These are phyloP conservation scores for Macadamia integrifolia DNA, from an alignment of 164 flowering plant species.

Conservation along the genomic window DNA sequence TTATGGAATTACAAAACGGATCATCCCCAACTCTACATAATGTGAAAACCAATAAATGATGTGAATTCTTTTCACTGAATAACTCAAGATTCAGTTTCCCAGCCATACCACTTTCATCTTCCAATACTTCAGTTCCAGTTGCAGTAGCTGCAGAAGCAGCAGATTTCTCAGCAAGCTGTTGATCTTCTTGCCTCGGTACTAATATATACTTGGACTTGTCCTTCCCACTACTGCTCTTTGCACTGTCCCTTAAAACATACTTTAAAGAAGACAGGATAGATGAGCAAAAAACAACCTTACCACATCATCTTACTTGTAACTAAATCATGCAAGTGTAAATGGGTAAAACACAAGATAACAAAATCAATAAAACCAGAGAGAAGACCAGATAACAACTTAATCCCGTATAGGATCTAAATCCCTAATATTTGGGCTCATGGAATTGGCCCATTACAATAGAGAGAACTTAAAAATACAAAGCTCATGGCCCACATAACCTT, in stretches of 20 bases:
- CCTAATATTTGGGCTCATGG: too few species aligned
- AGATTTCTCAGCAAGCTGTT: constrained; percentile 40
- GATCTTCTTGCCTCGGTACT: constrained; percentile 54
- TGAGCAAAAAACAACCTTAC: constrained; percentile 1
- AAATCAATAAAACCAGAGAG: too few species aligned
- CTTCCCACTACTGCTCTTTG: constrained; percentile 41
- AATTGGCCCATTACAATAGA: too few species aligned
- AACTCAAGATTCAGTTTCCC: neutral
- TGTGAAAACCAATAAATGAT: too few species aligned
- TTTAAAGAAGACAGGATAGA: constrained; percentile 21
- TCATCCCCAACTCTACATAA: too few species aligned
- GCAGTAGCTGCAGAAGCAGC: constrained; percentile 23
- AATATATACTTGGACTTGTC: constrained; percentile 51
- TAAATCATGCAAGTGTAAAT: neutral
- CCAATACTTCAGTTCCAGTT: constrained; percentile 33
- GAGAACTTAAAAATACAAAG: too few species aligned
- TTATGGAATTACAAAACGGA: too few species aligned
- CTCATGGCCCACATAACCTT: too few species aligned
- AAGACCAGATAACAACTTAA: too few species aligned
- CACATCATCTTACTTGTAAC: neutral
- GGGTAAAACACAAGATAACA: neutral
- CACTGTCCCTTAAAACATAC: constrained; percentile 68
- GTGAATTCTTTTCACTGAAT: too few species aligned
- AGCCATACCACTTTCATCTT: constrained; percentile 50
- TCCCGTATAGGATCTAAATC: too few species aligned